Evolutionary conservation across 2,329 filamentous ascomycete genomes (phyloP).

Genomic region (Aurifilum marmelostoma): DNA sequence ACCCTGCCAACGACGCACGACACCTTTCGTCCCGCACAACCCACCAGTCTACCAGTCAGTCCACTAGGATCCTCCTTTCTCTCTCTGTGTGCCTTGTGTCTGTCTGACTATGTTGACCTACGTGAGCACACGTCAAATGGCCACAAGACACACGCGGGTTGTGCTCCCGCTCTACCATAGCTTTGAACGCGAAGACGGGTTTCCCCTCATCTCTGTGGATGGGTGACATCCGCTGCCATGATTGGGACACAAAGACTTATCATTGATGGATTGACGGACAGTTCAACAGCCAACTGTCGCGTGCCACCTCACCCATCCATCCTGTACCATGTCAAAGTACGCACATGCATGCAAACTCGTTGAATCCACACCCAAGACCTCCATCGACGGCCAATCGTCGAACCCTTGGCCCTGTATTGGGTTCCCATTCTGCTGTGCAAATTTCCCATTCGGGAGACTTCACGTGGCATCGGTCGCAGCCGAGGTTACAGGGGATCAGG

Average conservation of each 20-base stretch:
- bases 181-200: not conserved
- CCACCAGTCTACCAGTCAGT: not conserved
- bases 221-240: conserved; percentile 1
- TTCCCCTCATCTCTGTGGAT: not conserved
- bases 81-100: not conserved
- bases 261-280: not conserved
- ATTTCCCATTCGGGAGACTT: not conserved
- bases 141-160: not conserved
- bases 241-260: not conserved
- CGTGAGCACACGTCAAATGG: not conserved
- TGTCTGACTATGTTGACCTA: not conserved
- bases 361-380: not conserved
- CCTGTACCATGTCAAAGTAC: not conserved
- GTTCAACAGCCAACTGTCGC: conserved; percentile 5
- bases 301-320: conserved; percentile 1
- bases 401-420: too few relatives aligned
- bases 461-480: conserved; percentile 11
- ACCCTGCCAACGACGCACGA: not conserved
- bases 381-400: not conserved
- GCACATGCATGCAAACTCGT: not conserved
- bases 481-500: conserved; percentile 1
- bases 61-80: too few relatives aligned
- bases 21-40: not conserved
- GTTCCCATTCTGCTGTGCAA: not conserved
- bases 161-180: not conserved